Percentiles rank a stretch among this genome's conserved stretches.
These are phyloP conservation scores for Magnolia kwangsiensis DNA, from an alignment of 164 flowering plant species.

Conservation along the genomic window DNA sequence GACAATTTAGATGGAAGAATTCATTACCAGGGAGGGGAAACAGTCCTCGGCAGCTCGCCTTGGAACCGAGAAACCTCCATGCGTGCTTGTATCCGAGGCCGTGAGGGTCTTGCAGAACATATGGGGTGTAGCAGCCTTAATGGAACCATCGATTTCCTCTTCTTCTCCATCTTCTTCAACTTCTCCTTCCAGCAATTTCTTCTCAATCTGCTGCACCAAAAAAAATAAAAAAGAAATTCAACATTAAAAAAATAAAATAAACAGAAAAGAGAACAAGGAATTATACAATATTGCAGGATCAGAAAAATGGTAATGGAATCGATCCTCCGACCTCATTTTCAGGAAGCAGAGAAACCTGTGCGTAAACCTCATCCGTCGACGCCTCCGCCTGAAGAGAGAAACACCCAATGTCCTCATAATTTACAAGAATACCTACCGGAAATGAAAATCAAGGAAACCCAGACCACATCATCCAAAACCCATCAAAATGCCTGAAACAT, in stretches of 20 bases:
- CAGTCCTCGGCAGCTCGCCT: slow-evolving; percentile 99
- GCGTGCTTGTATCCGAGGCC: slow-evolving; percentile 98
- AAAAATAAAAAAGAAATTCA: background rate
- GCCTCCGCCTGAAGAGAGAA: slow-evolving; percentile 60
- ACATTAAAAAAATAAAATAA: background rate
- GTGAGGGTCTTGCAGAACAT: slow-evolving; percentile 99
- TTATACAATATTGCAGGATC: background rate
- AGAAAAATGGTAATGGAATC: background rate
- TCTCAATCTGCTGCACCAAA: slow-evolving; percentile 40
- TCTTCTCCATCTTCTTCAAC: slow-evolving; percentile 42
- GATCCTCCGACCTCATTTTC: slow-evolving; percentile 56
- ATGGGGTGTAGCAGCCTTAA: slow-evolving; percentile 66
- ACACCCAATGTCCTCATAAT: background rate
- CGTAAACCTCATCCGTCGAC: slow-evolving; percentile 80
- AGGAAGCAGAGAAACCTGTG: slow-evolving; percentile 77
- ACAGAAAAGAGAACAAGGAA: background rate
- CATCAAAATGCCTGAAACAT: background rate
- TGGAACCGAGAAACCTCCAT: slow-evolving; percentile 98
- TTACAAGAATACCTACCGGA: background rate
- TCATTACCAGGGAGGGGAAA: slow-evolving; percentile 87
- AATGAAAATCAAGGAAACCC: background rate
- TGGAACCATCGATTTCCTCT: slow-evolving; percentile 42
- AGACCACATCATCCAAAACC: background rate
- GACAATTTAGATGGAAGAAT: background rate
- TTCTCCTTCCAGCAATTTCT: slow-evolving; percentile 49